A percentile compares a stretch with the other conserved stretches of the same genome.
These are phyloP conservation scores for Tieghemiomyces parasiticus DNA, from an alignment of 192 early-diverging fungal species.

Conservation along the genomic window DNA sequence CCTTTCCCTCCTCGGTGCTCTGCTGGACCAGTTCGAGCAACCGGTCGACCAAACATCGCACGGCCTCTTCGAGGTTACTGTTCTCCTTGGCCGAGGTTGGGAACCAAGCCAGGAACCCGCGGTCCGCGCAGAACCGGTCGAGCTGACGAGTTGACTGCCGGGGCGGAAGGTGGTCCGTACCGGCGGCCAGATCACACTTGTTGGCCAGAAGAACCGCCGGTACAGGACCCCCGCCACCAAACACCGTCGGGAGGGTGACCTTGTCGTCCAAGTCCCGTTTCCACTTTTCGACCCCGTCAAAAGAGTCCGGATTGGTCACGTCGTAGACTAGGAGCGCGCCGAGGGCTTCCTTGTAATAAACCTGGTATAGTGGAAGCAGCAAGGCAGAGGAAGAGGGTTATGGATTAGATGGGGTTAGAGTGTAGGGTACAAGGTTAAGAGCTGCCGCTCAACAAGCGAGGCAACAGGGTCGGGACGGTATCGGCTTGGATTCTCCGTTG, in stretches of 20 bases:
- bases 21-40: constrained; percentile 17
- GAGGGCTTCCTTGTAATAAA: constrained; percentile 41
- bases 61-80: constrained; percentile 39
- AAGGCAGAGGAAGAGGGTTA: too few species aligned
- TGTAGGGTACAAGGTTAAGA: too few species aligned
- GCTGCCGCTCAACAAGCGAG: too few species aligned
- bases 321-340: constrained; percentile 43
- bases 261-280: constrained; percentile 41
- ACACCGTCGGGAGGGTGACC: constrained; percentile 29
- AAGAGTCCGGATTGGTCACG: constrained; percentile 35
- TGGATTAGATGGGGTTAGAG: too few species aligned
- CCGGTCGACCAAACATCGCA: constrained; percentile 26
- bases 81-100: constrained; percentile 49
- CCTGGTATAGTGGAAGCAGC: too few species aligned
- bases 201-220: constrained; percentile 38
- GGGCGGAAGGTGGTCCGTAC: background rate
- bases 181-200: constrained; percentile 17
- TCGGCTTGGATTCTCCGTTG: too few species aligned
- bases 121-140: constrained; percentile 31
- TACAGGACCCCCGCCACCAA: constrained; percentile 34
- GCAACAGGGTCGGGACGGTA: too few species aligned
- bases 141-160: constrained; percentile 20
- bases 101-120: constrained; percentile 40
- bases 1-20: too few species aligned
- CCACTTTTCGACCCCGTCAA: constrained; percentile 37